phyloP scores from a whole-genome alignment of 1,284 basidiomycete genomes.

The Sporisorium scitamineum region DNA sequence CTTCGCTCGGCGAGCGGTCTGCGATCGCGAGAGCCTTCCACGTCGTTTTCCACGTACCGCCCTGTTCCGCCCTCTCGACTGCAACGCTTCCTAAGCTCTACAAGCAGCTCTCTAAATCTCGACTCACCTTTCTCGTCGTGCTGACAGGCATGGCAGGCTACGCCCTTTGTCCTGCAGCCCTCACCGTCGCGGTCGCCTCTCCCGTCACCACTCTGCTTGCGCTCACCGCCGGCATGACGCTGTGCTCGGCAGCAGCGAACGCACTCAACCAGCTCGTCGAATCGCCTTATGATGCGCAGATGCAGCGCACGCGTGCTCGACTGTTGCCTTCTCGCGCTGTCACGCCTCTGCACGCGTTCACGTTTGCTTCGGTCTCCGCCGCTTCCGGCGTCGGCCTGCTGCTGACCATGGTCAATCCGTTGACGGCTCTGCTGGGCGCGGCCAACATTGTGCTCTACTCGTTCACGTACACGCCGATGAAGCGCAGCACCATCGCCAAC shows the following conservation, averaged over 20 bases:
- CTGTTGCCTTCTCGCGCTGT: slow-evolving; percentile 89
- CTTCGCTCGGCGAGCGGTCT: slow-evolving; percentile 31
- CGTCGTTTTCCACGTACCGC: slow-evolving; percentile 41
- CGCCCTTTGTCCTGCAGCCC: slow-evolving; percentile 77
- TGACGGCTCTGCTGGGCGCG: slow-evolving; percentile 84
- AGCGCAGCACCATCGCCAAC: slow-evolving; percentile 87
- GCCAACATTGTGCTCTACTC: slow-evolving; percentile 91
- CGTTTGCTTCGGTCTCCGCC: slow-evolving; percentile 82
- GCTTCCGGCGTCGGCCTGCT: slow-evolving; percentile 82
- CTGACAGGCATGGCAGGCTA: slow-evolving; percentile 93
- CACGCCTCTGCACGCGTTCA: slow-evolving; percentile 83
- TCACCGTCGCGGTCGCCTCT: slow-evolving; percentile 47
- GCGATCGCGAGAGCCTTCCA: slow-evolving; percentile 30
- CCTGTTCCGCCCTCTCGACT: slow-evolving; percentile 43
- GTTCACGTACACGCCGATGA: slow-evolving; percentile 91
- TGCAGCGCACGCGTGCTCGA: slow-evolving; percentile 87
- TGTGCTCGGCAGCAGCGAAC: slow-evolving; percentile 94
- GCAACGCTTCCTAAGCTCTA: slow-evolving; percentile 72
- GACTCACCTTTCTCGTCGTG: slow-evolving; percentile 87
- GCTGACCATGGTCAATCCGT: slow-evolving; percentile 86
- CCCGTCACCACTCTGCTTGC: slow-evolving; percentile 76
- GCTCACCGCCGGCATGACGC: slow-evolving; percentile 86
- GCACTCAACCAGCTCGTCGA: slow-evolving; percentile 95
- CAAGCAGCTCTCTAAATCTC: slow-evolving; percentile 85
- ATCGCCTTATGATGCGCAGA: slow-evolving; percentile 95